Evolutionary conservation across 1,139 yeast genomes (phyloP), one percentile per base, ranked within the genome.

Genomic region (Candida freyschussii): DNA sequence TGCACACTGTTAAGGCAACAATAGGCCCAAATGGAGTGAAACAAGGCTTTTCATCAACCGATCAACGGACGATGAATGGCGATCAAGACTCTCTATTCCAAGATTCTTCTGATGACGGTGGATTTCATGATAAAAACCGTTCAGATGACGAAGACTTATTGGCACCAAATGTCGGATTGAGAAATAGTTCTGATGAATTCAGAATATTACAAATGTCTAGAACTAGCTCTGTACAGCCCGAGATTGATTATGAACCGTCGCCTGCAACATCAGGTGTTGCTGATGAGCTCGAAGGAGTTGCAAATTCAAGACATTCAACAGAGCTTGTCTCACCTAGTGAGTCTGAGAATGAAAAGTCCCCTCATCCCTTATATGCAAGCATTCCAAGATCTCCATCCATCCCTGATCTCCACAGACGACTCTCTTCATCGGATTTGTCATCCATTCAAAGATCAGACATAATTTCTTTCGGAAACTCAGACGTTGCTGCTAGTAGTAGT

Each of bases 81-180:
- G 29, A 27, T 13, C 9, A 26, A 12, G 27, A 35, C 9, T 33
- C 46, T 4, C 27, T 45, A 12, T 47, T 45, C 32, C 36, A 44
- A 9, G 51, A 45, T 20, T 40, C 47, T 3, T 41, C 47, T 2
- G 45, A 43, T 24, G 47, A 40, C 5, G 35, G 24, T 6, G 2
- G 13, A 13, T n/a, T 24, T 12, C 11, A 24, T 22, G 12, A 13
- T 13, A 9, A 4, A 23, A 13, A 19, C 11, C 10, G 21, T 11
- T 19, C 8, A 11, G 27, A 23, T 11, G 32, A 21, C n/a, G 13
- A 6, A 7, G 18, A 21, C 14, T 23, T 23, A 5, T 23, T 9
- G 8, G 25, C 21, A 4, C 23, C 13, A n/a, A n/a, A n/a, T n/a
- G n/a, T 10, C 13, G 17, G 19, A 24, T n/a, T 4, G 14, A n/a